Base-by-base conservation (phyloP, 2,329 filamentous ascomycete species). In the Scedosporium dehoogii region DNA sequence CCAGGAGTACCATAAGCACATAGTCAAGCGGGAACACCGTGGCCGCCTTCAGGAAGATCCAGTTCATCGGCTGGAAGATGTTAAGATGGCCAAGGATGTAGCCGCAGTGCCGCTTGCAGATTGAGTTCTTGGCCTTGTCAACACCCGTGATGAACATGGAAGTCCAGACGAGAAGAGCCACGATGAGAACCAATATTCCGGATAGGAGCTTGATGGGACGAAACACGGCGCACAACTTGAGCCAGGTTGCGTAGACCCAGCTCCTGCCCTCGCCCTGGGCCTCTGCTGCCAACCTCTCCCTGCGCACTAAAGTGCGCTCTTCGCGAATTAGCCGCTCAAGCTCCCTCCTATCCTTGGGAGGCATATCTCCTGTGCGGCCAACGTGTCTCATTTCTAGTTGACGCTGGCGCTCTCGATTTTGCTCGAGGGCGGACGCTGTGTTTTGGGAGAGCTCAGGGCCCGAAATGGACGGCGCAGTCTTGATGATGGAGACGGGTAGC, bases 61-160 rank as follows among this genome's bases (percentile, higher is more conserved):
- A 96, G 77, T 99, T 97, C 71, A 97, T 80, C 1, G 94, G 94
- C 73, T 99, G 94, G 79, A 97, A 96, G 68, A 97, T 86, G 73
- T 96, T 91, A 73, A 96, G 89, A 70, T 80, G 82, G 53, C 87
- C 91, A 4, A 99, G 82, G 59, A 97, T 90, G 75, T 97, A 99
- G 65, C 94, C 94, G 72, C 94, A 99, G 68, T 85, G 87, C 64
- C 86, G 80, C 73, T 94, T 93, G 83, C 94, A 99, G 65, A 96
- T 79, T 3, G 92, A 97, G 78, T 97, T 97, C 74, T 89, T 92
- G 42, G 92, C 91, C 78, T 97, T 97, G 82, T 99, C 94, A 70
- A 97, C 92, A 67, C 87, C 89, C 0, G 93, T 97, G 71, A 97
- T 89, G 68, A 97, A 83, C 91, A 99, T 97, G 12, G 91, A 96